These are phyloP conservation scores for Isoetes taiwanensis DNA, from an alignment of 75 land plant genomes.

Conservation along the genomic window DNA sequence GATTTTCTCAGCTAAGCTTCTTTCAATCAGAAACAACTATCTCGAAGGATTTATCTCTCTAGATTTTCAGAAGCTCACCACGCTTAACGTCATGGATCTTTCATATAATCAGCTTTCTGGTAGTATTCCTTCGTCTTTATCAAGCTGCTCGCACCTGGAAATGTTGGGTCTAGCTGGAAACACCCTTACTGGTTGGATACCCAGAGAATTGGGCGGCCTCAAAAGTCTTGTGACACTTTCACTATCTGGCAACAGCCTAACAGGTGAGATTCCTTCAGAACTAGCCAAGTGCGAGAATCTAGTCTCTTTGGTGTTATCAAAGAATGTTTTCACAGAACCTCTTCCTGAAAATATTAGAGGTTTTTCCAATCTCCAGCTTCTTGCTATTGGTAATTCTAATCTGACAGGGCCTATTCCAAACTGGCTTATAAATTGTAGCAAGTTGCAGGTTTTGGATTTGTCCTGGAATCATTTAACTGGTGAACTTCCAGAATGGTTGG, in stretches of 20 bases:
- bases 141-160: conserved; percentile 11
- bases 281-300: too few relatives aligned
- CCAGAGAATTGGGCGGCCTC: conserved; percentile 20
- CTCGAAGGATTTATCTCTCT: too few relatives aligned
- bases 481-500: too few relatives aligned
- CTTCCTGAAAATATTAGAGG: too few relatives aligned
- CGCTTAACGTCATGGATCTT: too few relatives aligned
- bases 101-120: conserved; percentile 57
- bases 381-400: conserved; percentile 25
- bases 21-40: too few relatives aligned
- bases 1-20: too few relatives aligned
- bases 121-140: conserved; percentile 32
- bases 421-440: conserved; percentile 21
- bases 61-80: too few relatives aligned
- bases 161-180: conserved; percentile 21
- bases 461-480: conserved; percentile 35
- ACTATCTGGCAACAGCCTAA: too few relatives aligned
- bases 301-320: too few relatives aligned
- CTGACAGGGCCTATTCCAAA: conserved; percentile 25
- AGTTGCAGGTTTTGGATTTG: conserved; percentile 36
- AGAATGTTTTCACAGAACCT: too few relatives aligned
- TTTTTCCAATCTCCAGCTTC: conserved; percentile 12
- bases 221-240: conserved; percentile 14
- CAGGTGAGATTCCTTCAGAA: too few relatives aligned
- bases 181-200: conserved; percentile 21